Evolutionary conservation across 306 rosid genomes (phyloP).

Genomic region (Coriaria nepalensis): DNA sequence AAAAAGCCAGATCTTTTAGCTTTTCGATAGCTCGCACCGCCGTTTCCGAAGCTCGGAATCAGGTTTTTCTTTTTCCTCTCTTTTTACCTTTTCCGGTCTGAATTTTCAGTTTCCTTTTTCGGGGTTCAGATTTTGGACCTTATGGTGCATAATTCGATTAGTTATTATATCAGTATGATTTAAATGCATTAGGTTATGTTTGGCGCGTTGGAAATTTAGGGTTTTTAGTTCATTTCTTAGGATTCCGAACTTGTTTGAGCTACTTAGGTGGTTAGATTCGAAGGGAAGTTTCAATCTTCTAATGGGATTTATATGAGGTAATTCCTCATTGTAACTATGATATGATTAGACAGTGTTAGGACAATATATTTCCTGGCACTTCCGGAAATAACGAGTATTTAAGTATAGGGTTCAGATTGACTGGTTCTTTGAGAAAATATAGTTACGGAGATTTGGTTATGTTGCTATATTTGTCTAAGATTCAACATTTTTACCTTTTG

Average conservation of each 20-base stretch:
- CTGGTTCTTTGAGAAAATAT: too few species aligned
- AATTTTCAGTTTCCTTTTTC: conserved; percentile 62
- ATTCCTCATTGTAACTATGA: too few species aligned
- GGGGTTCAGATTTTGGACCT: conserved; percentile 25
- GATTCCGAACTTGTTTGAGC: conserved; percentile 23
- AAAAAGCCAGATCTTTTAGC: conserved; percentile 13
- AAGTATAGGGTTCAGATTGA: too few species aligned
- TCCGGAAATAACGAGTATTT: too few species aligned
- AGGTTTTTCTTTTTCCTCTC: conserved; percentile 16
- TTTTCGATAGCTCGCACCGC: conserved; percentile 13
- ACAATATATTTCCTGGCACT: too few species aligned
- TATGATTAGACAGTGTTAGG: too few species aligned
- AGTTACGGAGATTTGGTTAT: too few species aligned
- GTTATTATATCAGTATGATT: conserved; percentile 15
- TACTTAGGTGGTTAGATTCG: conserved; percentile 21
- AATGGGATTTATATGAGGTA: conserved; percentile 5
- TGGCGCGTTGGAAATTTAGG: conserved; percentile 13
- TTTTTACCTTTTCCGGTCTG: not conserved
- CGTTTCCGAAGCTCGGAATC: conserved; percentile 18
- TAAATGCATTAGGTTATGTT: conserved; percentile 18
- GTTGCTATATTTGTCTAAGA: too few species aligned
- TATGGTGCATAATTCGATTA: conserved; percentile 32
- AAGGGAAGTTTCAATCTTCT: conserved; percentile 6
- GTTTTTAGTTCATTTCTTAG: conserved; percentile 8
- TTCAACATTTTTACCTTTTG: too few species aligned